phyloP scores from a whole-genome alignment of 805 yeast species.

The Kluyveromyces aestuarii region DNA sequence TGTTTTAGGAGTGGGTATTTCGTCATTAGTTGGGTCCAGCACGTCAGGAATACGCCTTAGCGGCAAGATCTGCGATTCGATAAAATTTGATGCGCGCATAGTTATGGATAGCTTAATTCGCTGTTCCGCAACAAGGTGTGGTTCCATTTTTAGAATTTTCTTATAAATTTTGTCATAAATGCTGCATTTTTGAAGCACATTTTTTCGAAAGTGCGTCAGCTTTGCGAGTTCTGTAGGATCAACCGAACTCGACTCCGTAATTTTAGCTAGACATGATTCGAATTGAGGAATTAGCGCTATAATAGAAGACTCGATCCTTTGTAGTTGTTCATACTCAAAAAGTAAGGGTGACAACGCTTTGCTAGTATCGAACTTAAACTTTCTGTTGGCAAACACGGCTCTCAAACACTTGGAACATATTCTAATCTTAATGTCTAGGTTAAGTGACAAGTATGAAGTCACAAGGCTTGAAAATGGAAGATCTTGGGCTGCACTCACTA shows the following conservation, averaged over 20 bases:
- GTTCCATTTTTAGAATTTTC: conserved; percentile 29
- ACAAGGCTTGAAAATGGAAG: conserved; percentile 13
- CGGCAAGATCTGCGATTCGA: conserved; percentile 59
- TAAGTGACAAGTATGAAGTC: conserved; percentile 11
- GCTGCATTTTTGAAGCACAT: conserved; percentile 40
- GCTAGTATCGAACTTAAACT: conserved; percentile 34
- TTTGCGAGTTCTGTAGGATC: conserved; percentile 27
- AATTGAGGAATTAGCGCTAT: conserved; percentile 35
- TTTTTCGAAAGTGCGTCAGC: conserved; percentile 35
- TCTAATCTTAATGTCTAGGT: conserved; percentile 34
- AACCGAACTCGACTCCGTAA: conserved; percentile 10
- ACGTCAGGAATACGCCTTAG: conserved; percentile 50
- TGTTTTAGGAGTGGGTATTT: conserved; percentile 9
- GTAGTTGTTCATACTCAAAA: conserved; percentile 34
- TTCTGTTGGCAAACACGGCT: conserved; percentile 46
- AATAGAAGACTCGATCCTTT: conserved; percentile 31
- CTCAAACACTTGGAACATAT: conserved; percentile 66
- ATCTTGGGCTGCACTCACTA: conserved; percentile 20
- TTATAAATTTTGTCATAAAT: conserved; percentile 43
- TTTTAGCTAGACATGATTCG: conserved; percentile 26
- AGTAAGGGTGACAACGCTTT: conserved; percentile 31
- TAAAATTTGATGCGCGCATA: conserved; percentile 44
- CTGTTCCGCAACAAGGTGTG: conserved; percentile 35
- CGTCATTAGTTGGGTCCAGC: conserved; percentile 21
- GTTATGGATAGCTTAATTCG: conserved; percentile 46